phyloP scores from a whole-genome alignment of 306 rosid genomes.

The Lithocarpus polystachyus region DNA sequence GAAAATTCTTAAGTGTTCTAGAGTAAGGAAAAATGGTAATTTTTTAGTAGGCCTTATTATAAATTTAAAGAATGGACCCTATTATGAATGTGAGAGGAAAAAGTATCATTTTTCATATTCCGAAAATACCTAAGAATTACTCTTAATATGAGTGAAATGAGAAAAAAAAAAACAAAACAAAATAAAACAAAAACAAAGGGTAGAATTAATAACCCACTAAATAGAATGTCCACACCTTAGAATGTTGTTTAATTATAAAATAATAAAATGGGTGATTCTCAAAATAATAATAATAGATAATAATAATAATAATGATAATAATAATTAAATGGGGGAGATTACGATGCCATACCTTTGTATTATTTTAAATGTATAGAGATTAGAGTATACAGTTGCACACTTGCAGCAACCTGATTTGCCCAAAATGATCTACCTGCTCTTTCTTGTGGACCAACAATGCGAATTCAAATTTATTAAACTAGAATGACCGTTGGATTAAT shows the following conservation, averaged over 20 bases:
- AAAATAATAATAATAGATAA: background rate
- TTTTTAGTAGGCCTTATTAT: fast-evolving
- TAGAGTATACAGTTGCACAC: no score
- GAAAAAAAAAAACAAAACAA: no score
- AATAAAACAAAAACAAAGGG: no score
- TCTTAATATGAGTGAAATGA: no score
- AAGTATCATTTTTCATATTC: fast-evolving
- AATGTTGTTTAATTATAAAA: no score
- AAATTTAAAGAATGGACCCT: no score
- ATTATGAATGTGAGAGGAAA: fast-evolving
- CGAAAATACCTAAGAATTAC: fast-evolving
- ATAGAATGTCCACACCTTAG: no score
- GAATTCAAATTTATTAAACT: slow-evolving; percentile 13
- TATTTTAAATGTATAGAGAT: no score
- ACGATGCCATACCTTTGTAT: background rate
- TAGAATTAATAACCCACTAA: no score
- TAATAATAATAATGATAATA: background rate
- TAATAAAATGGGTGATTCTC: no score
- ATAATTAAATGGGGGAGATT: background rate
- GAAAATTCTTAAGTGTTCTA: no score
- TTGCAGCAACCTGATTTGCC: background rate
- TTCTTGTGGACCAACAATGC: slow-evolving; percentile 26
- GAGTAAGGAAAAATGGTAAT: no score
- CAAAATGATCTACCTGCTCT: background rate
- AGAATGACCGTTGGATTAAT: slow-evolving; percentile 11